Conservation (phyloP, 805 yeast species). For the Zygosaccharomyces bisporus region DNA sequence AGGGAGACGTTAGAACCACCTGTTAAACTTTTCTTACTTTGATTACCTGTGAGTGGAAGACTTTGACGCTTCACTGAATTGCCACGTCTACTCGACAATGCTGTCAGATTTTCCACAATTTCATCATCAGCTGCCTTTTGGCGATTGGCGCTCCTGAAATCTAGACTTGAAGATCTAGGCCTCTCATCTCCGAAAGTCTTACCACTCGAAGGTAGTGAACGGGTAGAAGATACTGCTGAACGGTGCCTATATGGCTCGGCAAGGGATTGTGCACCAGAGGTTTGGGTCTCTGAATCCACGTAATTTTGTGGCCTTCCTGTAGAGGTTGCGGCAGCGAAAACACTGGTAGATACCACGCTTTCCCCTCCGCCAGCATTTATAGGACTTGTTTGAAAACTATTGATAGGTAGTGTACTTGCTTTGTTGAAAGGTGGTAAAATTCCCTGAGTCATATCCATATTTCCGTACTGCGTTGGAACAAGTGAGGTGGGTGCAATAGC, state of each 20-base stretch:
- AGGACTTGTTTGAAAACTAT: conserved; percentile 8
- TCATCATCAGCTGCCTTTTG: conserved; percentile 5
- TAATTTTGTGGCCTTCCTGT: conserved; percentile 12
- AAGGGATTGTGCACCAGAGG: conserved; percentile 10
- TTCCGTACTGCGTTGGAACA: not conserved
- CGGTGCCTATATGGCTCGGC: not conserved
- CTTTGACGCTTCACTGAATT: conserved; percentile 1
- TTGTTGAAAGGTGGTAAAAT: conserved; percentile 3
- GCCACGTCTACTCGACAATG: conserved; percentile 6
- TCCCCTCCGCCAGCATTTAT: conserved; percentile 14
- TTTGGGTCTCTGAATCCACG: conserved; percentile 22
- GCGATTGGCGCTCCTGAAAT: not conserved
- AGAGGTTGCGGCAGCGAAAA: conserved; percentile 8
- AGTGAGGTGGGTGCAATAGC: not conserved
- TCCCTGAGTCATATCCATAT: not conserved
- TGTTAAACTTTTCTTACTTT: not conserved
- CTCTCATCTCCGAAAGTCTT: not conserved
- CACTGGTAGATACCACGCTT: conserved; percentile 12
- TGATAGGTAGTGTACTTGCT: conserved; percentile 1
- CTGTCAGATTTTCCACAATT: conserved; percentile 2
- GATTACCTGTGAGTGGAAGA: not conserved
- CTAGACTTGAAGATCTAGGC: conserved; percentile 9
- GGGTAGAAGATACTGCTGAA: conserved; percentile 3
- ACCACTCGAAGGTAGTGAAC: conserved; percentile 6
- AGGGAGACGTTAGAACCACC: not conserved